Evolutionary conservation across 495 filamentous ascomycete species (phyloP).

Genomic region (Emericellopsis terricola): DNA sequence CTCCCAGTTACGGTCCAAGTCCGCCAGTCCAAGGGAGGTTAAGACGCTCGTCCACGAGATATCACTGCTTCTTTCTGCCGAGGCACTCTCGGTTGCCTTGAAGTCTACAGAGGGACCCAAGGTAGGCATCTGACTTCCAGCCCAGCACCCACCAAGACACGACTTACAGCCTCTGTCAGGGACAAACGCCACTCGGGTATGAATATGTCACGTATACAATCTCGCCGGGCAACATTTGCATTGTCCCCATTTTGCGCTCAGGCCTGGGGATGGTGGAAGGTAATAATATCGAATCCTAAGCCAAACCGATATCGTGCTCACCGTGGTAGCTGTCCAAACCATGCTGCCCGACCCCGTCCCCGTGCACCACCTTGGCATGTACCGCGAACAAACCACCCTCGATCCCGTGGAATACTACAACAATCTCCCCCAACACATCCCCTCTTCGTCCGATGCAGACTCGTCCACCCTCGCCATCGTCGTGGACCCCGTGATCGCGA

Average conservation of each 20-base stretch:
- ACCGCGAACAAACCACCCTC: conserved; percentile 68
- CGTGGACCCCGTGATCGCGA: conserved; percentile 85
- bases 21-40: conserved; percentile 54
- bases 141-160: not conserved
- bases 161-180: conserved; percentile 24
- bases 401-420: conserved; percentile 96
- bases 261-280: conserved; percentile 81
- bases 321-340: conserved; percentile 46
- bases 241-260: conserved; percentile 85
- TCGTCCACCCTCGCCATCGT: conserved; percentile 51
- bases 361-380: conserved; percentile 86
- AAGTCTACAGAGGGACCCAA: conserved; percentile 22
- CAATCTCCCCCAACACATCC: conserved; percentile 67
- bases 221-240: conserved; percentile 44
- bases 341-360: conserved; percentile 68
- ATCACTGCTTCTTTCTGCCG: conserved; percentile 59
- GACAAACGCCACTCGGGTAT: conserved; percentile 54
- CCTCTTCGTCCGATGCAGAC: conserved; percentile 7
- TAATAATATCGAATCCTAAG: conserved; percentile 11
- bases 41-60: conserved; percentile 75
- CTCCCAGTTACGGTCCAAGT: conserved; percentile 62
- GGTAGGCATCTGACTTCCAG: conserved; percentile 11
- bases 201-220: conserved; percentile 43
- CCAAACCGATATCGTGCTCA: conserved; percentile 1
- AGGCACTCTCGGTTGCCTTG: conserved; percentile 58